Conservation (phyloP, 169 alveolate genomes). For the Eimeria brunetti region DNA sequence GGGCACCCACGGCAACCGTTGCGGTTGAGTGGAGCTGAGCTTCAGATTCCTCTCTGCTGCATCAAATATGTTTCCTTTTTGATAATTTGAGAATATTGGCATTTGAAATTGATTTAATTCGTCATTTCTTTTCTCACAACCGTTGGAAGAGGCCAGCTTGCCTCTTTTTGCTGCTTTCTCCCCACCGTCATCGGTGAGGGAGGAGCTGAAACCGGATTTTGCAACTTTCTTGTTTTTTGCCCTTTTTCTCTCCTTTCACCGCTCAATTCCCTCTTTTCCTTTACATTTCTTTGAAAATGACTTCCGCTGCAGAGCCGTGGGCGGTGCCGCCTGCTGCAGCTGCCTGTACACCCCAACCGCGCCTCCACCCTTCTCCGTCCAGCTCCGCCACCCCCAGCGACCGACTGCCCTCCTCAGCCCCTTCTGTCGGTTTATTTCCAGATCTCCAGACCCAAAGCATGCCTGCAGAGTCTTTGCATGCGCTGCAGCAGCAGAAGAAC, state of each 20-base stretch:
- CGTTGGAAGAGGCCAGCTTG: too few species aligned
- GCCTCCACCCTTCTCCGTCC: too few species aligned
- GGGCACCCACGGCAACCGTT: background rate
- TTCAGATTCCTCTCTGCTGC: background rate
- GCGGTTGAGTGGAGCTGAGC: background rate
- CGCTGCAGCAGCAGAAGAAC: background rate
- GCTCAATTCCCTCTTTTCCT: background rate
- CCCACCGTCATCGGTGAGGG: too few species aligned
- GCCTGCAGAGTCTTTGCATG: background rate
- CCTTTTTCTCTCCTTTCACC: background rate
- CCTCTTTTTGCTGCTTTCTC: background rate
- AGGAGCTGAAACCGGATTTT: too few species aligned
- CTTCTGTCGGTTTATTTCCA: background rate
- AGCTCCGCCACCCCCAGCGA: too few species aligned
- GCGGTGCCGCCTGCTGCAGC: background rate
- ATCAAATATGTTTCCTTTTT: too few species aligned
- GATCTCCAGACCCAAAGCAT: constrained; percentile 8
- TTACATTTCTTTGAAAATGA: background rate
- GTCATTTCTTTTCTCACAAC: too few species aligned
- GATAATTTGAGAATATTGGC: too few species aligned
- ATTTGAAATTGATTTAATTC: too few species aligned
- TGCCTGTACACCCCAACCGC: background rate
- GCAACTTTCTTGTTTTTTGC: background rate
- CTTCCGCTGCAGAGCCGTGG: constrained; percentile 23
- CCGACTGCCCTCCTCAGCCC: too few species aligned